Evolutionary conservation across 331 rosid species (phyloP).

Genomic region (Ulmus americana): DNA sequence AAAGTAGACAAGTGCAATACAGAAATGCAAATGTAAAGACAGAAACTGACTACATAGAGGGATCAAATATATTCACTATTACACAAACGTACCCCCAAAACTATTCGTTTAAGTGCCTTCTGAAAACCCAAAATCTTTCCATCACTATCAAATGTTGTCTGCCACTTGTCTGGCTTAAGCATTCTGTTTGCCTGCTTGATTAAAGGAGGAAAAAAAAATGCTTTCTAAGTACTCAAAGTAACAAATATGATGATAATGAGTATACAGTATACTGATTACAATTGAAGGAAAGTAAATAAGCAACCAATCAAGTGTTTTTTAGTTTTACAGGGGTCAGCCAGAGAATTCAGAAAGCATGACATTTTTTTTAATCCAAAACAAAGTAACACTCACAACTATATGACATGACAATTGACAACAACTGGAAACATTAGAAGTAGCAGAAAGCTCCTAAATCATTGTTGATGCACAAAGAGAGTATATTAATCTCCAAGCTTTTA

Average conservation of each 20-base stretch:
- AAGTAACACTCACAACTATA: neutral
- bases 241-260: conserved; percentile 4
- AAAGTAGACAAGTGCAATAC: neutral
- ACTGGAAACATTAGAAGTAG: neutral
- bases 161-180: conserved; percentile 93
- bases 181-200: conserved; percentile 63
- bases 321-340: too few species aligned
- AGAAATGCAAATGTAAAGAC: neutral
- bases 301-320: too few species aligned
- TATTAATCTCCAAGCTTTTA: too few species aligned
- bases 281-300: neutral
- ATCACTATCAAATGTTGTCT: conserved; percentile 63
- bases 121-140: conserved; percentile 70
- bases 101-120: conserved; percentile 76
- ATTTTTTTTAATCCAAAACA: neutral
- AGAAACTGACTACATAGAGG: conserved; percentile 2
- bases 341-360: too few species aligned
- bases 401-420: neutral
- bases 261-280: neutral
- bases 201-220: neutral
- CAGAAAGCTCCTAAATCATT: neutral
- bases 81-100: conserved; percentile 64
- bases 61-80: neutral
- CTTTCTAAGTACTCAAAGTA: neutral
- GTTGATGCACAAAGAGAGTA: neutral